Base-by-base conservation (phyloP, 371 early-diverging fungal species). In the Mucor saturninus region DNA sequence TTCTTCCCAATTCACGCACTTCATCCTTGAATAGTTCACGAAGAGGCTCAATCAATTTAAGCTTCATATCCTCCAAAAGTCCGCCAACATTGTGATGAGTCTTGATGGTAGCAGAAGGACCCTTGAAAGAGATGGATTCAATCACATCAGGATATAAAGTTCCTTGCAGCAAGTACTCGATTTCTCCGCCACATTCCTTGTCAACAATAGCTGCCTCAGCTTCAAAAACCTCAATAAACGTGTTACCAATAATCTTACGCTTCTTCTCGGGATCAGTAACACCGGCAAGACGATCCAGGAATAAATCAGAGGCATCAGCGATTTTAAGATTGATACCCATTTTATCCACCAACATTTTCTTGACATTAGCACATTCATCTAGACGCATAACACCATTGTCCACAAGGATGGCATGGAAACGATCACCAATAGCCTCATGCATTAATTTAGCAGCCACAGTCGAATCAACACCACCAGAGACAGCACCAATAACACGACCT, bases 21-120 rank as follows among this genome's bases (percentile, higher is more conserved):
- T 98, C 98, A 80, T 98, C 96, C 87, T 98, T 98, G 88, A 98
- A 98, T 54, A 98, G 86, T 76, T 98, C 97, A 66, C 98, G 91
- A 49, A 98, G 89, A 56, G 98, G 98, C 77, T 98, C 98, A 66
- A 97, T 96, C 61, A 98, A 85, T 86, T 96, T 95, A 62, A 96
- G 83, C 71, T 95, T 95, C 97, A 98, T 97, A 84, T 95, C 87
- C 65, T 95, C 95, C 64, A 94, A 84, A 46, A 97, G 86, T 63
- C 98, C 98, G 67, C 98, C 98, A 55, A 98, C 98, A 72, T 98
- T 98, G 86, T 98, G 98, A 76, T 98, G 98, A 35, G 98, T 95
- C 88, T 98, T 98, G 84, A 98, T 98, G 68, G 96, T 96, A 26
- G 96, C 98, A 69, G 88, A 88, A 50, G 98, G 98, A 5, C 98